A percentile compares a stretch with the other conserved stretches of the same genome.
phyloP scores from a whole-genome alignment of 352 stramenopile genomes.

The Globisporangium iwayamae region DNA sequence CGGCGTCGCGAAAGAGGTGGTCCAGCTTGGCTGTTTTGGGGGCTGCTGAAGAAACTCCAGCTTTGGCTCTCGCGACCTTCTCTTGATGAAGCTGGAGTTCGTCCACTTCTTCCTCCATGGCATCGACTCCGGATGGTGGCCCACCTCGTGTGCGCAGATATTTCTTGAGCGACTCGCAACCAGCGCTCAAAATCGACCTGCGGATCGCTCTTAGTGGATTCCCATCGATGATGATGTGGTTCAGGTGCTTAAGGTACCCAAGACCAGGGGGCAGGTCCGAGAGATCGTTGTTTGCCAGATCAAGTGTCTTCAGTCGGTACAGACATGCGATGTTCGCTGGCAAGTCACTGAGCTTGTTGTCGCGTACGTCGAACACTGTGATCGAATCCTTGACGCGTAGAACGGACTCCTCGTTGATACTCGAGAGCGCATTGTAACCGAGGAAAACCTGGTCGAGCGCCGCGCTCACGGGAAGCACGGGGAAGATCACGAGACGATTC shows the following conservation, averaged over 20 bases:
- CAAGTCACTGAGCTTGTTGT: conserved; percentile 73
- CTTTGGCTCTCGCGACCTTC: conserved; percentile 4
- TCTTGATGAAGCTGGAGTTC: conserved; percentile 33
- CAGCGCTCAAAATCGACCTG: conserved; percentile 53
- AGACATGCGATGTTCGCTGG: conserved; percentile 53
- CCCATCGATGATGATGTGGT: conserved; percentile 72
- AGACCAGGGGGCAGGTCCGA: conserved; percentile 69
- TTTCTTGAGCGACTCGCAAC: conserved; percentile 79
- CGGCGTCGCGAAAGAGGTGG: conserved; percentile 53
- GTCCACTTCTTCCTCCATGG: conserved; percentile 71
- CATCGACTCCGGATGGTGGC: conserved; percentile 50
- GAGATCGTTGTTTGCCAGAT: conserved; percentile 81
- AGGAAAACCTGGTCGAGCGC: conserved; percentile 74
- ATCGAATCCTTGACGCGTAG: conserved; percentile 60
- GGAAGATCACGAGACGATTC: conserved; percentile 64
- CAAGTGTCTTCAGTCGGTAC: conserved; percentile 72
- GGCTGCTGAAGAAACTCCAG: not conserved
- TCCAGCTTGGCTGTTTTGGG: conserved; percentile 16
- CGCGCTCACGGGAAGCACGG: conserved; percentile 48
- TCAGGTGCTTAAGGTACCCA: conserved; percentile 73
- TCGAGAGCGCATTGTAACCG: conserved; percentile 64
- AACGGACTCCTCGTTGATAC: conserved; percentile 56
- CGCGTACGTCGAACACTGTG: conserved; percentile 71
- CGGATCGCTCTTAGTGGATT: conserved; percentile 77
- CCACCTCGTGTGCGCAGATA: conserved; percentile 68